Conservation (phyloP, 164 flowering plant species). For the Magnolia kwangsiensis region DNA sequence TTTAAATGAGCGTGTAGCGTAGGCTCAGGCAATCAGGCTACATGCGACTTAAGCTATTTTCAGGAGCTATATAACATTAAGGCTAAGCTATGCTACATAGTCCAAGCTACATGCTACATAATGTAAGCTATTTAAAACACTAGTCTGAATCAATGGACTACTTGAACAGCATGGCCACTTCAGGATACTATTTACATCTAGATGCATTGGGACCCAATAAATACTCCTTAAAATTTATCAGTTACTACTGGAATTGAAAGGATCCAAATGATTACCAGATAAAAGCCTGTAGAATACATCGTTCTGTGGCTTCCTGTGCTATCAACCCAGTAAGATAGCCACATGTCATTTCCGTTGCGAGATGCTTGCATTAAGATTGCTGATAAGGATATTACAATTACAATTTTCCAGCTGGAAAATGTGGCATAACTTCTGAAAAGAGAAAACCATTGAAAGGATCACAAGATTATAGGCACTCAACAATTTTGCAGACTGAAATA, state of each 20-base stretch:
- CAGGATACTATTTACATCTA: too few species aligned
- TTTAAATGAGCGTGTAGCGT: too few species aligned
- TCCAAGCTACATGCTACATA: too few species aligned
- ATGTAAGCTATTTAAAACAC: too few species aligned
- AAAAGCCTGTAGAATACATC: constrained; percentile 54
- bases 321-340: constrained; percentile 98
- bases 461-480: not conserved
- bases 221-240: not conserved
- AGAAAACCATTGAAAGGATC: constrained; percentile 4
- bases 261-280: constrained; percentile 51
- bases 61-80: too few species aligned
- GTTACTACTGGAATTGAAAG: not conserved
- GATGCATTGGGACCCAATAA: not conserved
- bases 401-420: constrained; percentile 69
- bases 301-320: constrained; percentile 33
- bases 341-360: constrained; percentile 95
- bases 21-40: too few species aligned
- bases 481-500: not conserved
- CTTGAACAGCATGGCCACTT: too few species aligned
- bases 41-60: too few species aligned
- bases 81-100: too few species aligned
- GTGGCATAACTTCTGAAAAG: constrained; percentile 73
- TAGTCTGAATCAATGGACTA: too few species aligned
- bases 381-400: constrained; percentile 54
- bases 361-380: constrained; percentile 96